Evolutionary conservation across 306 rosid genomes (phyloP), one percentile per base, ranked within the genome.

Genomic region (Prunus mira): DNA sequence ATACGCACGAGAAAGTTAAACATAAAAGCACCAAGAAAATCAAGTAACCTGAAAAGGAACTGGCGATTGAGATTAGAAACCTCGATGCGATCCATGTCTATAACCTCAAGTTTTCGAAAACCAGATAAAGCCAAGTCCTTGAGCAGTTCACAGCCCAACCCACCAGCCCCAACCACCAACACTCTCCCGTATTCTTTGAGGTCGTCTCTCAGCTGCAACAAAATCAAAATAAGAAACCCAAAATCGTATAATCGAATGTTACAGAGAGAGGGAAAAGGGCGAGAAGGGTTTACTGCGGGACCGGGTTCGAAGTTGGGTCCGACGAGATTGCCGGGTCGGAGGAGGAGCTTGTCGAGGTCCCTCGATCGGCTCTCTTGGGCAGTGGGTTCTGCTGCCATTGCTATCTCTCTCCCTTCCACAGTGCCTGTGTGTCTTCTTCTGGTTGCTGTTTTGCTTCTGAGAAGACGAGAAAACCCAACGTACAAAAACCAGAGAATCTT

Each of bases 11-110:
- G 22, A 18, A 64, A 20, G 11, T 57, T 57, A 57, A 56, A 57
- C 6, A 8, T 20, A 4, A 15, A 34, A 10, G 54, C 10, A 14
- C 19, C 18, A 34, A 65, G 55, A 28, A 30, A 63, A 3, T 17
- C 24, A 32, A 54, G n/a, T 71, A 19, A 91, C 98, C 98, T 92
- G 87, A 95, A 95, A 78, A 95, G 89, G 63, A 95, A 95, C 72
- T 95, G 98, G 49, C 96, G 97, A 82, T 95, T 95, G 79, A 95
- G 98, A 85, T 92, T 95, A 49, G 97, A 82, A 80, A 95, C 93
- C 84, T 92, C 98, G 19, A 95, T 91, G 70, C 92, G 91, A 80
- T 92, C 97, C 98, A 92, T 95, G 78, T 92, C 97, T 67, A 92
- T 92, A 74, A 89, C 97, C 60, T 92, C 97, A 2, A 95, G 88